Base-by-base conservation (phyloP, 352 stramenopile species). In the Phytophthora pinifolia region DNA sequence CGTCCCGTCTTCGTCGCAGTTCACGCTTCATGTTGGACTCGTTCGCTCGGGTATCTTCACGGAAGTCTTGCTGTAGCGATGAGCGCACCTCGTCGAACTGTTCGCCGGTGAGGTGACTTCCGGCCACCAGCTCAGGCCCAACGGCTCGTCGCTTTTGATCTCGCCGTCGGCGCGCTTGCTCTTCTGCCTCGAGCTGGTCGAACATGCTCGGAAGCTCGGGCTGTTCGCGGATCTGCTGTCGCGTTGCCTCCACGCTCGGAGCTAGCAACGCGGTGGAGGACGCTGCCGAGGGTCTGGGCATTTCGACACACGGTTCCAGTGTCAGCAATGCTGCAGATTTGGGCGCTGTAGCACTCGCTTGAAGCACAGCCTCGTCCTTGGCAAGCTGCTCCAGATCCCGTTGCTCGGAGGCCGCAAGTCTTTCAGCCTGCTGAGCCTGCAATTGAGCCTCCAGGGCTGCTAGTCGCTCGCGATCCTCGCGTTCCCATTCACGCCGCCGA, bases 131-230 rank as follows among this genome's bases (percentile, higher is more conserved):
- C 1, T 46, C 61, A 44, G 43, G 44, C 1, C 56, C 51, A 8
- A 65, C 52, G 10, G 56, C 47, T 27, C 65, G 52, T 46, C 54
- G 55, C 25, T 65, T 66, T 29, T 62, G 15, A 9, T 63, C 61
- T 38, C 78, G 72, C 4, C 59, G 65, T 46, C 76, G 79, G 4
- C 59, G 69, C 12, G 60, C 49, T 45, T 76, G 70, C 29, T 90
- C 81, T 55, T 88, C 81, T 7, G 74, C 79, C 50, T 93, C 82
- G 20, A 95, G 77, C 33, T 90, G 64, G 33, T 87, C 80, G 36
- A 94, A 91, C 39, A 96, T 41, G 35, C 79, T 92, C 10, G 81
- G 75, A 1, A 93, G 73, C 8, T 88, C 73, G 4, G 74, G 64
- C 20, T 72, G 49, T 9, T 48, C 33, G 29, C 48, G 70, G 43